Base-by-base conservation (phyloP, 2,329 filamentous ascomycete genomes). In the Drechslerella stenobrocha region DNA sequence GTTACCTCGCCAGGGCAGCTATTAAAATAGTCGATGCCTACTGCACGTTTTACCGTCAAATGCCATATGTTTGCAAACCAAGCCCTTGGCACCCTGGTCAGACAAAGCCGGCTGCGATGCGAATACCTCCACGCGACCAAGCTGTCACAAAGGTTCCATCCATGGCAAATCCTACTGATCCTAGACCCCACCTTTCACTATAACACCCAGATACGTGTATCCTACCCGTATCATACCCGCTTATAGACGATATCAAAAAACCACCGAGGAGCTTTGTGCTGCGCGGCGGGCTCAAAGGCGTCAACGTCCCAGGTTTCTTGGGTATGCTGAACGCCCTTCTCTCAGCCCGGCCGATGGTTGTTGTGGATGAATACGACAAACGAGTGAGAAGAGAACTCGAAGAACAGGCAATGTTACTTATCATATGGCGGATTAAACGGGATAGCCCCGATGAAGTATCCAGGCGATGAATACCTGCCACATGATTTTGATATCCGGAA, bases 101-200 rank as follows among this genome's bases (percentile, higher is more conserved):
- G 61, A 8, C 18, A 11, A 15, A 66, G 55, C 15, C 52, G 15
- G 48, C 48, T 7, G 13, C 20, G 23, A 35, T 47, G 5, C 30
- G 20, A 15, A 2, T 59, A 13, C 23, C 37, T 42, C 18, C 15
- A 66, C 45, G 13, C 52, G 9, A 58, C 42, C 1, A 26, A 30
- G 24, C 20, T 47, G 3, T 23, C 11, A 6, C 1, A 48, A 3
- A 15, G 47, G 3, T 66, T 66, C 22, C 52, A 66, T 9, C 61
- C 53, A 5, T 66, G 61, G 53, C 61, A 66, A 34, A 59, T 66
- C 24, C 1, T 66, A 32, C 9, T 66, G 20, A 66, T 66, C 20
- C 61, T 53, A 1, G 61, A 66, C 8, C 24, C 44, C 28, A 48
- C 55, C 4, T 58, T 66, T 22, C 44, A 55, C 20, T 66, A 58